Evolutionary conservation across 352 stramenopile genomes (phyloP).

Genomic region (Phytophthora tentaculata): DNA sequence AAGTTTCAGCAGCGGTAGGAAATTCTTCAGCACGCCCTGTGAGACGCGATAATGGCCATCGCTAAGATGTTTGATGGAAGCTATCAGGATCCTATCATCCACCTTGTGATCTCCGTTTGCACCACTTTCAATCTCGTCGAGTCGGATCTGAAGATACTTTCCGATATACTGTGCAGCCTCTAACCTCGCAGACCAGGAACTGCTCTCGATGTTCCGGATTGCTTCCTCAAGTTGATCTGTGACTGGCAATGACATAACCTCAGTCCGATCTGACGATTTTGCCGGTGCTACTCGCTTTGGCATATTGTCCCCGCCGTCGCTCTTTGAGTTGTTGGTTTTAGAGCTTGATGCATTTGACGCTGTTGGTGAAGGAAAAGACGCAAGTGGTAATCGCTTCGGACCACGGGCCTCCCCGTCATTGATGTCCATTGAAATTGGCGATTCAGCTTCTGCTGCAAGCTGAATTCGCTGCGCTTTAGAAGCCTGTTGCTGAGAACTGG

Average conservation of each 20-base stretch:
- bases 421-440: slow-evolving; percentile 25
- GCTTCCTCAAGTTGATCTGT: slow-evolving; percentile 64
- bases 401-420: slow-evolving; percentile 23
- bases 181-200: slow-evolving; percentile 70
- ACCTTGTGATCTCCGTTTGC: slow-evolving; percentile 42
- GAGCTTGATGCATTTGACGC: slow-evolving; percentile 35
- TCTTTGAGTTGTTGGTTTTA: slow-evolving; percentile 27
- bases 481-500: slow-evolving; percentile 29
- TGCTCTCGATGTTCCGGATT: slow-evolving; percentile 53
- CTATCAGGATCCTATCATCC: slow-evolving; percentile 59
- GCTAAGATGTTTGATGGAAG: slow-evolving; percentile 68
- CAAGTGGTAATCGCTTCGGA: slow-evolving; percentile 15
- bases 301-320: slow-evolving; percentile 19
- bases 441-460: slow-evolving; percentile 24
- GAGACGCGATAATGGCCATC: slow-evolving; percentile 81
- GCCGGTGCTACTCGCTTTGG: slow-evolving; percentile 16
- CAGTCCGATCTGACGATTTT: slow-evolving; percentile 26
- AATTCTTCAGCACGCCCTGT: slow-evolving; percentile 65
- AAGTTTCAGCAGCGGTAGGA: slow-evolving; percentile 61
- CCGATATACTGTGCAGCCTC: slow-evolving; percentile 65
- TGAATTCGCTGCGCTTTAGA: slow-evolving; percentile 52
- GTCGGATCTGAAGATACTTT: slow-evolving; percentile 25
- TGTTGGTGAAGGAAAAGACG: slow-evolving; percentile 29
- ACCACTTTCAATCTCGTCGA: slow-evolving; percentile 13
- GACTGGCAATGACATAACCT: slow-evolving; percentile 6